Evolutionary conservation across 495 filamentous ascomycete genomes (phyloP).

Genomic region (Usnea hakonensis): DNA sequence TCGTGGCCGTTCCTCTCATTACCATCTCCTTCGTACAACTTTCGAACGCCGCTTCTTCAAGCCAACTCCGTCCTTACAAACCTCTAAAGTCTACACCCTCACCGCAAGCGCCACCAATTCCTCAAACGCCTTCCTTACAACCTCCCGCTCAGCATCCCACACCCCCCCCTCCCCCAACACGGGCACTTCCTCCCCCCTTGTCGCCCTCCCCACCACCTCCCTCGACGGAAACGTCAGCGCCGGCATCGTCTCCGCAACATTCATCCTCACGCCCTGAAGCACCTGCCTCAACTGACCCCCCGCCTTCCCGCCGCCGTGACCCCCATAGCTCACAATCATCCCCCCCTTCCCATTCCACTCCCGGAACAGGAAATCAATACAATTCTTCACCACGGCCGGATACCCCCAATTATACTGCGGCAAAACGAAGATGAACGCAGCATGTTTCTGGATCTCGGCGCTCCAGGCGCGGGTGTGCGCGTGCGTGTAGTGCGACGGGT

Average conservation of each 20-base stretch:
- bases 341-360: neutral
- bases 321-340: neutral
- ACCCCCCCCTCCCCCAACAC: neutral
- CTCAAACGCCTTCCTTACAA: neutral
- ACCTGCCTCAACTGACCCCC: neutral
- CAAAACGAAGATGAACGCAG: neutral
- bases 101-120: neutral
- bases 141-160: neutral
- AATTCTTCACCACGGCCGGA: neutral
- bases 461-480: neutral
- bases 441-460: neutral
- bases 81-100: neutral
- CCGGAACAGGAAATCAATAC: neutral
- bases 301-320: conserved; percentile 3
- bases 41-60: neutral
- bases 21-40: neutral
- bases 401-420: neutral
- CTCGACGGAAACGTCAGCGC: neutral
- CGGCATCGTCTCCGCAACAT: neutral
- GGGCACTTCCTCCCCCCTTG: neutral
- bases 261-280: neutral
- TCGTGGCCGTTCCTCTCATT: neutral
- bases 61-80: too few species aligned
- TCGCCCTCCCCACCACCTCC: neutral
- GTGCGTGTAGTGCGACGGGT: neutral